Percentiles rank a stretch among this genome's conserved stretches.
Conservation (phyloP, 2,329 filamentous ascomycete species). For the Fusarium pilosicola region DNA sequence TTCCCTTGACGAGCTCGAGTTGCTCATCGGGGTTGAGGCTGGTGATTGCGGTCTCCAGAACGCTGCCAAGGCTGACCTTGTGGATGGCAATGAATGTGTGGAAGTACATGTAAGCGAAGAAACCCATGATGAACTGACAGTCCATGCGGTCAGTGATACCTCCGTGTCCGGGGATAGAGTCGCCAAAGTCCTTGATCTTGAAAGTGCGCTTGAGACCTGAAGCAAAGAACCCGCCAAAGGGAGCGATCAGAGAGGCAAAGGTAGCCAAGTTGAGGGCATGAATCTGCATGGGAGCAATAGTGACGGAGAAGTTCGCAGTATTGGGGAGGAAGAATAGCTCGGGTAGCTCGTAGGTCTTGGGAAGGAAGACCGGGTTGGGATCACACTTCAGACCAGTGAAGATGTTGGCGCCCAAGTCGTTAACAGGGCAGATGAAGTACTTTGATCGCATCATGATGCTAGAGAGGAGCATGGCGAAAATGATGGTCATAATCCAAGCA, state of each 20-base stretch:
- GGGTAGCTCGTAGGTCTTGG: conserved; percentile 78
- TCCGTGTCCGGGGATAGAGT: conserved; percentile 96
- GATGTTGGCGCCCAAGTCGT: conserved; percentile 92
- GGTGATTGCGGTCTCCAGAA: conserved; percentile 91
- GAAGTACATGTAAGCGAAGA: conserved; percentile 98
- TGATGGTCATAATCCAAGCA: conserved; percentile 93
- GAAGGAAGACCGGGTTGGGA: conserved; percentile 90
- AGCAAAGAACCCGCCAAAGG: conserved; percentile 98
- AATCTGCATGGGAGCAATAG: conserved; percentile 88
- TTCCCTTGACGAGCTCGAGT: conserved; percentile 77
- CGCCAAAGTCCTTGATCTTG: conserved; percentile 99
- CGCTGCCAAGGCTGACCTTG: conserved; percentile 83
- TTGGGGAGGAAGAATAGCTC: conserved; percentile 77
- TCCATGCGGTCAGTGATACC: conserved; percentile 99
- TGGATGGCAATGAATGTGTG: conserved; percentile 94
- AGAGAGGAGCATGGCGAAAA: conserved; percentile 84
- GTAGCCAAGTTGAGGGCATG: conserved; percentile 91
- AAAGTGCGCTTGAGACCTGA: conserved; percentile 98
- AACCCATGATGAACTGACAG: conserved; percentile 99
- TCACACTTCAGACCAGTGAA: conserved; percentile 90
- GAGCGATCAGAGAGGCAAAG: conserved; percentile 95
- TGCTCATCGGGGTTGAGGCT: conserved; percentile 91
- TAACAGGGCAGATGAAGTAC: conserved; percentile 98
- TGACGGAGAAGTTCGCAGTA: conserved; percentile 69
- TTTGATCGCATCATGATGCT: conserved; percentile 89